Base-by-base conservation (phyloP, 495 filamentous ascomycete genomes). In the Pseudomonodictys pantanalensis region DNA sequence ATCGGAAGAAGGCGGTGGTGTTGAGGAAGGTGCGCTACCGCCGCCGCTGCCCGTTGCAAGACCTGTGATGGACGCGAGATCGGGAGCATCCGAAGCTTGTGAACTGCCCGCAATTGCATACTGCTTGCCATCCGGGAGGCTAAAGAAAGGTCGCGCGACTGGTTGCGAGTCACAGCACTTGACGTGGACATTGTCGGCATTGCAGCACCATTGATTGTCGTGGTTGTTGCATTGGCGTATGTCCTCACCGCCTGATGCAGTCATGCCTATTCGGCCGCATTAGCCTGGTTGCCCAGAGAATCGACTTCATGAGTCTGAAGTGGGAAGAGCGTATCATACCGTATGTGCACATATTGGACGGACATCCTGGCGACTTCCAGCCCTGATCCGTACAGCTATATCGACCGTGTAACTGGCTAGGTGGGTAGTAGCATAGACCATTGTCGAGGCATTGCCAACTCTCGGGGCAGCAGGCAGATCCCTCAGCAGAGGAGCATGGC, bases 171-270 rank as follows among this genome's bases (percentile, higher is more conserved):
- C 38, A 39, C 65, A 67, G 52, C 65, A 67, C 20, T 67, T 22
- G 9, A 62, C 59, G 30, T 62, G 25, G 3, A n/a, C 15, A 1
- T n/a, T 12, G 30, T 67, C 54, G 59, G 50, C 64, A 46, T 67
- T 49, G 58, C 64, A 67, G 55, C 64, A 67, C 58, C 58, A 67
- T 59, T 67, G 53, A 42, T 67, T 56, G 59, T 59, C 35, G 30
- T 62, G 58, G 29, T 56, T 30, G 0, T 42, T 39, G 38, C 65
- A 67, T 61, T 67, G 65, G 4, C 49, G 42, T 11, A 67, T 49
- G 23, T 44, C 23, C 45, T 67, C 65, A 15, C 41, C 65, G 39
- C 65, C 65, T 6, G 30, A 18, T 1, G 47, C 52, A 0, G 1
- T 54, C 41, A 60, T 59, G n/a, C 52, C 60, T 67, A 25, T 30